These are phyloP conservation scores for Fusarium luffae DNA, from an alignment of 2,329 filamentous ascomycete species.

Conservation along the genomic window DNA sequence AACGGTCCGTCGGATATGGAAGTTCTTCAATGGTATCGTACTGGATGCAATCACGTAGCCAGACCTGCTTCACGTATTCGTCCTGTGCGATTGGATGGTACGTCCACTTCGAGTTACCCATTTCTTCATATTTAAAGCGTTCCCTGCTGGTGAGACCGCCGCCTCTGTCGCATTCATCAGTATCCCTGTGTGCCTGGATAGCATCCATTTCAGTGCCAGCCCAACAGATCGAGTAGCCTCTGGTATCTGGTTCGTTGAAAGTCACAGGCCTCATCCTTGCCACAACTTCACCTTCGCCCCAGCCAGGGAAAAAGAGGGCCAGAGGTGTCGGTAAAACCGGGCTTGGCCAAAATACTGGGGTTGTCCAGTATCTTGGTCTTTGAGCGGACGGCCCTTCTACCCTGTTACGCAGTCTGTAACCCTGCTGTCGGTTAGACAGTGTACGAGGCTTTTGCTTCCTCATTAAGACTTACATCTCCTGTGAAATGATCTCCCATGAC, in stretches of 20 bases:
- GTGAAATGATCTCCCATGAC: background rate
- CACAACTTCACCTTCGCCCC: slow-evolving; percentile 9
- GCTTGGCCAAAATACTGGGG: background rate
- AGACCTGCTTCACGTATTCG: slow-evolving; percentile 16
- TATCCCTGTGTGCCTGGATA: background rate
- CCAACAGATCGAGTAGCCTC: slow-evolving; percentile 29
- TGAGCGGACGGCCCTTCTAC: background rate
- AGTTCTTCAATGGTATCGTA: background rate
- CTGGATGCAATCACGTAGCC: slow-evolving; percentile 5
- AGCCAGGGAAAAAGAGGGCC: slow-evolving; percentile 10
- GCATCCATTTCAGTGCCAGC: background rate
- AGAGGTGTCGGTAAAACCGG: background rate
- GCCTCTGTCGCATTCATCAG: rapidly evolving
- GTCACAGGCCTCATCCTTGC: slow-evolving; percentile 12
- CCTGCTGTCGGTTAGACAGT: background rate
- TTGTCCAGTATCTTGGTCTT: background rate
- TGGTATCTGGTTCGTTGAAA: slow-evolving; percentile 6
- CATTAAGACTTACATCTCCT: slow-evolving; percentile 7
- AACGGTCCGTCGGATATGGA: background rate
- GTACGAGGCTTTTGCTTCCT: background rate
- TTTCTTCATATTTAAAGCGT: background rate
- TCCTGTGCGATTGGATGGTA: slow-evolving; percentile 9
- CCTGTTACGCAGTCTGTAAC: background rate
- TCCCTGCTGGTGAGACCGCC: too few species aligned
- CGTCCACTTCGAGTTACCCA: background rate